Conservation (phyloP, 192 early-diverging fungal genomes). For the Entomortierella beljakovae region DNA sequence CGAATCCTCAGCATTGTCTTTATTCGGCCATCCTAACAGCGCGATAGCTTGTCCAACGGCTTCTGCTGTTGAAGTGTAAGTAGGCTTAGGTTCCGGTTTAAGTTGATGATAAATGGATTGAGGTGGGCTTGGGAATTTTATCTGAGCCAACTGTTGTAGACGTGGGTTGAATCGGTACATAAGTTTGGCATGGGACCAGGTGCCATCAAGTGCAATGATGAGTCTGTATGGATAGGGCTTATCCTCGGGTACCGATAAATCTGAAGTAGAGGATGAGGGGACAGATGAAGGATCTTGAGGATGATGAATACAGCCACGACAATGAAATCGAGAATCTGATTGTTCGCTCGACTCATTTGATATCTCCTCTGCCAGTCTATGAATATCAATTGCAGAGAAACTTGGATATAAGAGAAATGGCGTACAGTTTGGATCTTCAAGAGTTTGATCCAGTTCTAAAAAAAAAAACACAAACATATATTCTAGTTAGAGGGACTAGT, state of each 20-base stretch:
- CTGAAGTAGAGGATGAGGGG: background rate
- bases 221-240: conserved; percentile 36
- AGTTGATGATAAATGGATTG: conserved; percentile 51
- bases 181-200: conserved; percentile 55
- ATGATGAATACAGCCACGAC: conserved; percentile 26
- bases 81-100: conserved; percentile 49
- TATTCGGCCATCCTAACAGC: conserved; percentile 38
- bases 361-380: background rate
- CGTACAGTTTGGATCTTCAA: conserved; percentile 31
- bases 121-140: conserved; percentile 47
- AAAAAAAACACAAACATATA: background rate
- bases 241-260: background rate
- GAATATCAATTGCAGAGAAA: conserved; percentile 35
- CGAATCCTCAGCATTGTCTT: background rate
- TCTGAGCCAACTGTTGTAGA: conserved; percentile 42
- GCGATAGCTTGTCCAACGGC: conserved; percentile 50
- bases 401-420: conserved; percentile 49
- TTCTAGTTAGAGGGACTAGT: background rate
- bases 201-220: conserved; percentile 51
- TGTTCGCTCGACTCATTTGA: background rate
- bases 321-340: conserved; percentile 17
- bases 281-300: background rate
- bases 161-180: conserved; percentile 55
- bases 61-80: conserved; percentile 51
- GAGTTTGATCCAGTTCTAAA: conserved; percentile 39